phyloP scores from a whole-genome alignment of 805 yeast species.

The Barnettozyma siamensis region DNA sequence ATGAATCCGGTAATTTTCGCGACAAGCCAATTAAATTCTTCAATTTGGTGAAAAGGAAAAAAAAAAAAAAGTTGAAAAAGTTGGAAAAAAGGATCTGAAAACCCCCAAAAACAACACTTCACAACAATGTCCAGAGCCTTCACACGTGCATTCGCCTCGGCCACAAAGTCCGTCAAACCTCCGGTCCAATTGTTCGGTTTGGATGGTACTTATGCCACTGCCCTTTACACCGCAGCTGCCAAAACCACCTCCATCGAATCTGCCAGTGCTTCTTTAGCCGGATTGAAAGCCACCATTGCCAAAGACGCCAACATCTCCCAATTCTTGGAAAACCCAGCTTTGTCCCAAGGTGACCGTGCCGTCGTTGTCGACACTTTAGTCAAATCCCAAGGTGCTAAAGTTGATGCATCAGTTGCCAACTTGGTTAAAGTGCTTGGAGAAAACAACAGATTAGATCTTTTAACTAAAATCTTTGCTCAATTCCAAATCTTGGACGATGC shows the following conservation, averaged over 20 bases:
- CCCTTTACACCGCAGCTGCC: slow-evolving; percentile 87
- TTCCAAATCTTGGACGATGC: slow-evolving; percentile 81
- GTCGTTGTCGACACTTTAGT: slow-evolving; percentile 58
- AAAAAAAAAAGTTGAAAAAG: neutral
- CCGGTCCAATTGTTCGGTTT: slow-evolving; percentile 93
- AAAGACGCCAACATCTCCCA: slow-evolving; percentile 58
- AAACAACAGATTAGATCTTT: slow-evolving; percentile 83
- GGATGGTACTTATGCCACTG: slow-evolving; percentile 96
- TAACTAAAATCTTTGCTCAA: slow-evolving; percentile 60
- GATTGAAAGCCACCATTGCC: slow-evolving; percentile 48
- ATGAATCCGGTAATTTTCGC: neutral
- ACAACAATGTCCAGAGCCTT: slow-evolving; percentile 51
- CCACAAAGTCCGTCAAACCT: slow-evolving; percentile 61
- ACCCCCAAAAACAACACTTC: neutral
- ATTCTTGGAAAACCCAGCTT: slow-evolving; percentile 75
- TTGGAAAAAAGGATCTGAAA: neutral
- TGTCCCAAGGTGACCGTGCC: slow-evolving; percentile 69
- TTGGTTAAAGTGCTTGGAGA: slow-evolving; percentile 82
- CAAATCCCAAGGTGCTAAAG: slow-evolving; percentile 33
- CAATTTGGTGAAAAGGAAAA: neutral
- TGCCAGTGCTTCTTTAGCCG: slow-evolving; percentile 58
- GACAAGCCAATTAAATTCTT: neutral
- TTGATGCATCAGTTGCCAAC: slow-evolving; percentile 72
- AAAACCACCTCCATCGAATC: slow-evolving; percentile 71
- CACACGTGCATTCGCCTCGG: slow-evolving; percentile 67